phyloP scores from a whole-genome alignment of 352 stramenopile genomes.

The Globisporangium takayamanum region DNA sequence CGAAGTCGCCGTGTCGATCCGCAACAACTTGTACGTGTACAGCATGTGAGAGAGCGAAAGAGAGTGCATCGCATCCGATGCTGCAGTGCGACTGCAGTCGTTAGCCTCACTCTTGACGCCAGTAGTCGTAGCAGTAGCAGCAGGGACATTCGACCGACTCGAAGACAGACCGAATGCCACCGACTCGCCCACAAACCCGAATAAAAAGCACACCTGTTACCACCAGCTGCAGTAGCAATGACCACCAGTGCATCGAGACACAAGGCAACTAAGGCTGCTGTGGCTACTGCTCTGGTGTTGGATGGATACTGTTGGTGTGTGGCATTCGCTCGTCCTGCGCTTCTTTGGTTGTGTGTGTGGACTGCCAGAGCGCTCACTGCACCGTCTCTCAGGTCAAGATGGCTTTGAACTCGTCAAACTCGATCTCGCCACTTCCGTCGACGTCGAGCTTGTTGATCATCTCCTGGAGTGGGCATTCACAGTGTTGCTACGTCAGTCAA shows the following conservation, averaged over 20 bases:
- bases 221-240: too few species aligned
- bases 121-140: too few species aligned
- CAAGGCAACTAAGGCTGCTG: too few species aligned
- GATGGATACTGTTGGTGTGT: too few species aligned
- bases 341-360: neutral
- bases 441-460: conserved; percentile 97
- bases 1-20: conserved; percentile 75
- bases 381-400: conserved; percentile 50
- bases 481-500: neutral
- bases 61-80: neutral
- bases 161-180: too few species aligned
- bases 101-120: neutral
- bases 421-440: conserved; percentile 92
- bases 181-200: too few species aligned
- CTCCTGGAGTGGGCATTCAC: conserved; percentile 30
- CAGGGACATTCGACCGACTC: too few species aligned
- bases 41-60: conserved; percentile 23
- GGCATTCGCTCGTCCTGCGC: neutral
- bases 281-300: too few species aligned
- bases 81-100: too few species aligned
- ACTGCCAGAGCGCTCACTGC: neutral
- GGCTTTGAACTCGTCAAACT: conserved; percentile 95
- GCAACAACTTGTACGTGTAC: conserved; percentile 85
- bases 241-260: too few species aligned
- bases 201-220: too few species aligned